phyloP scores from a whole-genome alignment of 306 rosid species.

The Castanea sativa region DNA sequence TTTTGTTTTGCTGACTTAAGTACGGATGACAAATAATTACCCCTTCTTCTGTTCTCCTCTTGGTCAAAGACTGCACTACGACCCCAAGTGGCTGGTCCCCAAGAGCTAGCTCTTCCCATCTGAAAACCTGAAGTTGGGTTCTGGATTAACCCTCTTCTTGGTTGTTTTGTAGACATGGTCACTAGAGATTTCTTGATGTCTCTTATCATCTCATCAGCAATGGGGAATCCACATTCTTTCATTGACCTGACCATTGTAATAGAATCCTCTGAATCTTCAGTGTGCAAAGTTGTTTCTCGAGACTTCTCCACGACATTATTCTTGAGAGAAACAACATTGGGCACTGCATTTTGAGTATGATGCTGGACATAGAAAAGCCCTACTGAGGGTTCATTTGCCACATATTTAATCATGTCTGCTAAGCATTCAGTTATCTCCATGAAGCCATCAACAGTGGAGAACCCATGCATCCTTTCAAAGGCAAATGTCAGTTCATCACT shows the following conservation, averaged over 20 bases:
- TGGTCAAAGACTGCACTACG: constrained; percentile 19
- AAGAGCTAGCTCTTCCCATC: constrained; percentile 44
- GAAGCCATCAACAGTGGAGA: constrained; percentile 86
- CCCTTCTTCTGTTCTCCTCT: constrained; percentile 34
- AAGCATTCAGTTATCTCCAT: constrained; percentile 75
- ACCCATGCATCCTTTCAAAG: constrained; percentile 74
- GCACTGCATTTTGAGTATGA: constrained; percentile 77
- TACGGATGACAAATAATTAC: constrained; percentile 58
- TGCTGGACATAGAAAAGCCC: constrained; percentile 92
- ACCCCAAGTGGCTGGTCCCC: constrained; percentile 44
- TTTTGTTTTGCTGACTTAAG: constrained; percentile 70
- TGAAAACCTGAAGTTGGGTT: constrained; percentile 34
- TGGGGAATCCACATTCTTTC: constrained; percentile 75
- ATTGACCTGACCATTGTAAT: constrained; percentile 57
- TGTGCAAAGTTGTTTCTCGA: constrained; percentile 64
- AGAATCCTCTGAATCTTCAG: constrained; percentile 89
- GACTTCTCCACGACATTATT: constrained; percentile 49
- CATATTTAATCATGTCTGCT: constrained; percentile 77
- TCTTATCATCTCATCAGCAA: constrained; percentile 74
- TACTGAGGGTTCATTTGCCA: constrained; percentile 86
- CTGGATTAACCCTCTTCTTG: constrained; percentile 61
- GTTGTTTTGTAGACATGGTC: constrained; percentile 53
- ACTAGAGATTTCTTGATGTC: constrained; percentile 74
- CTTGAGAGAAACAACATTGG: constrained; percentile 50
- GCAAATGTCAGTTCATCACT: constrained; percentile 49